Percentiles rank a stretch among this genome's conserved stretches.
phyloP scores from a whole-genome alignment of 768 basidiomycete species.

The Pleurotus eryngii region DNA sequence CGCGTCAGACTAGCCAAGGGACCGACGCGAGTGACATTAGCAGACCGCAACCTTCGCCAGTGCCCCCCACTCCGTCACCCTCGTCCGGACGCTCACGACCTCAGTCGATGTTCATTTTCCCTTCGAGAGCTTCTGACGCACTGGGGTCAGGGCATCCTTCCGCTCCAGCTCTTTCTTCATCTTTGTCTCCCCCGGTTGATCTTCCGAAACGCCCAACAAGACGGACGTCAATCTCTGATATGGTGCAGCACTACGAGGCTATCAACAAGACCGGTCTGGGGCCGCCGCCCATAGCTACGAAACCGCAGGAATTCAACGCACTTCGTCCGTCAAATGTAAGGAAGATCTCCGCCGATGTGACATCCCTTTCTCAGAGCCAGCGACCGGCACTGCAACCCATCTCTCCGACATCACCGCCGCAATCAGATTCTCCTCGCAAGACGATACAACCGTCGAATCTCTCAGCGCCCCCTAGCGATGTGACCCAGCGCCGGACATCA shows the following conservation, averaged over 20 bases:
- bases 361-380: not conserved
- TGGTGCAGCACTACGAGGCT: constrained; percentile 81
- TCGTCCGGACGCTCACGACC: constrained; percentile 56
- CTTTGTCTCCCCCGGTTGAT: constrained; percentile 15
- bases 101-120: constrained; percentile 79
- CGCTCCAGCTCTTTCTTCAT: constrained; percentile 23
- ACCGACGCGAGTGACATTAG: constrained; percentile 6
- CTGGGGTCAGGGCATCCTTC: constrained; percentile 39
- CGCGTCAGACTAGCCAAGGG: constrained; percentile 11
- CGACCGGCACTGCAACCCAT: not conserved
- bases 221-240: constrained; percentile 80
- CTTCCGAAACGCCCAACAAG: constrained; percentile 35
- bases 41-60: constrained; percentile 18
- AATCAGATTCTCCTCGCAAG: not conserved
- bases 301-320: constrained; percentile 11
- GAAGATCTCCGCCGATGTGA: constrained; percentile 14
- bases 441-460: not conserved
- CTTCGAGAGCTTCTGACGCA: constrained; percentile 39
- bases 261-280: constrained; percentile 37
- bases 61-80: constrained; percentile 22
- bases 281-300: constrained; percentile 27
- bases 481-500: not conserved
- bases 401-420: not conserved
- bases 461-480: not conserved
- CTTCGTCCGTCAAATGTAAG: constrained; percentile 2